Conservation (phyloP, 345 rosid genomes). For the Salix koriyanagi region DNA sequence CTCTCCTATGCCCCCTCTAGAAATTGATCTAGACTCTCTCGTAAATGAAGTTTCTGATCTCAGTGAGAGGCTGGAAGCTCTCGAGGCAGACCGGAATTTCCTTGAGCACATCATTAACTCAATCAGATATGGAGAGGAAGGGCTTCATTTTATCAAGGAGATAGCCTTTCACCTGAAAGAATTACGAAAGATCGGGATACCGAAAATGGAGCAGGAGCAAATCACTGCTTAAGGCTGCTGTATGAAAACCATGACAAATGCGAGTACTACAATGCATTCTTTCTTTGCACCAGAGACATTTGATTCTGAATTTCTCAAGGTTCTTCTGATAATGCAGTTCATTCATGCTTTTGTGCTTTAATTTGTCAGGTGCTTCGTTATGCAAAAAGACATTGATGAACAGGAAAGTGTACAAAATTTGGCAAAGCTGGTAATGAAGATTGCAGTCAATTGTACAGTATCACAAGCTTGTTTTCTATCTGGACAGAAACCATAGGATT, state of each 20-base stretch:
- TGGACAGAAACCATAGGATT: background rate
- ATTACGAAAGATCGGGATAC: conserved; percentile 32
- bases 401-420: background rate
- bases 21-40: conserved; percentile 11
- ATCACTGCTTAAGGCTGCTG: conserved; percentile 26
- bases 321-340: background rate
- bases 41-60: conserved; percentile 32
- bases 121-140: conserved; percentile 39
- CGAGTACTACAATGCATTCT: conserved; percentile 6
- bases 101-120: conserved; percentile 48
- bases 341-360: background rate
- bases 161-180: conserved; percentile 47
- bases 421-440: background rate
- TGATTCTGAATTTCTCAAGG: background rate
- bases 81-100: conserved; percentile 43
- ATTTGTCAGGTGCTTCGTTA: background rate
- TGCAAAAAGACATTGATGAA: background rate
- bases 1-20: background rate
- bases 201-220: conserved; percentile 24
- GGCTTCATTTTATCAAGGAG: conserved; percentile 40
- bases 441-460: conserved; percentile 21
- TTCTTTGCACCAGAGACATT: background rate
- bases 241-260: conserved; percentile 24
- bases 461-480: conserved; percentile 11
- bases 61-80: conserved; percentile 44